Evolutionary conservation across 768 basidiomycete genomes (phyloP), one percentile per base, ranked within the genome.

Genomic region (Austroboletus eburneus): DNA sequence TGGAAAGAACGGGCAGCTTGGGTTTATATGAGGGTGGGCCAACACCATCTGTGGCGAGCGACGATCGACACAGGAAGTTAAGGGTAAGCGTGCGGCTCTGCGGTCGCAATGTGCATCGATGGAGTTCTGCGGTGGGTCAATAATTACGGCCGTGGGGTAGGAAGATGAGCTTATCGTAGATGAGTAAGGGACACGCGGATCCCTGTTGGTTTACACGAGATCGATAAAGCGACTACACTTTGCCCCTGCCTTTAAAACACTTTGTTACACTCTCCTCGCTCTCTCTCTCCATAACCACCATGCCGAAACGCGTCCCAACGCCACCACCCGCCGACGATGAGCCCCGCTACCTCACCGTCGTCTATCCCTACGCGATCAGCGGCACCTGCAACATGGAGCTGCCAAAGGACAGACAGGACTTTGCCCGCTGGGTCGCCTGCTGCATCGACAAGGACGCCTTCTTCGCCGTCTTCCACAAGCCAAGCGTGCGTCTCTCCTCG

Each of bases 311-410:
- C 13, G 44, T 60, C 4, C 47, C 56, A 33, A 74, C 75, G 3
- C 75, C 73, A 2, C 71, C 70, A 9, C 72, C 72, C 9, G 56
- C 55, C 7, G 68, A 73, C 27, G 74, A 76, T 27, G 76, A 73
- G 40, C 73, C 74, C 0, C 57, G 63, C 30, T 76, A 72, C 49
- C 57, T 77, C 6, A 68, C 71, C n/a, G 69, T 77, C 52, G 68
- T 72, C 1, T 49, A 69, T 32, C 76, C 75, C 0, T 77, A 72
- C 46, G 74, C 74, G 0, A 58, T 57, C 45, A 55, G 55, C 2
- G 60, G 66, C 0, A 59, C 70, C 14, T 69, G 72, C 20, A 69
- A 74, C 44, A 67, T 77, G 69, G 68, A 70, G 22, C 43, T 71
- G 0, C 58, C 53, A 33, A 58, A 50, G 5, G 75, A 76, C 29